phyloP scores from a whole-genome alignment of 495 filamentous ascomycete genomes.

The Aspergillus diversus region DNA sequence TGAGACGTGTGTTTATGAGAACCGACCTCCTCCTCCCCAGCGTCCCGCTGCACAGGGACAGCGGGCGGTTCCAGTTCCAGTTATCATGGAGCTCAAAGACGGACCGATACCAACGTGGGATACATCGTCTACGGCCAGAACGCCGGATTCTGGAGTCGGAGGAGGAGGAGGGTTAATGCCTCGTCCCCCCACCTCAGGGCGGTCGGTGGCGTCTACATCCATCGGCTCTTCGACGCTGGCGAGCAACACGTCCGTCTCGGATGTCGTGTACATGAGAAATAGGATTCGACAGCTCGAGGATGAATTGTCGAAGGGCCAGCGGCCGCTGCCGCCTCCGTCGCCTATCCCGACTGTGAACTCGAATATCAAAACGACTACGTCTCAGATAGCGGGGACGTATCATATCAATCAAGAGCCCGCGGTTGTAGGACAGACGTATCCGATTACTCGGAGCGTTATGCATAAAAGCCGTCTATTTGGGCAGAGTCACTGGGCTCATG shows the following conservation, averaged over 20 bases:
- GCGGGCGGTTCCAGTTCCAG: too few species aligned
- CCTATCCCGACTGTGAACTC: conserved; percentile 21
- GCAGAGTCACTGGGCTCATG: conserved; percentile 60
- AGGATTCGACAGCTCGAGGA: conserved; percentile 51
- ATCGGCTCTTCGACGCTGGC: conserved; percentile 34
- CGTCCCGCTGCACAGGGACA: too few species aligned
- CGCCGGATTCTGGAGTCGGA: neutral
- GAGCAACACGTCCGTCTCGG: conserved; percentile 33
- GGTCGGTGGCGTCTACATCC: conserved; percentile 23
- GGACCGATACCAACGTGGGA: neutral
- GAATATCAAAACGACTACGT: conserved; percentile 34
- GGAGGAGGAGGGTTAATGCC: conserved; percentile 10
- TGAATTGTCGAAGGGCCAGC: conserved; percentile 37
- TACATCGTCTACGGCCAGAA: neutral
- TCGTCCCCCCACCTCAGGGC: conserved; percentile 11
- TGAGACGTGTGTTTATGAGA: conserved; percentile 46
- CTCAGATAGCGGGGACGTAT: conserved; percentile 32
- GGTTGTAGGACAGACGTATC: conserved; percentile 19
- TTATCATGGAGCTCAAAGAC: too few species aligned
- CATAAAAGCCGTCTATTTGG: conserved; percentile 60
- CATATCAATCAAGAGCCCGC: conserved; percentile 33
- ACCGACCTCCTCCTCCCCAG: neutral
- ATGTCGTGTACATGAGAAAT: conserved; percentile 41
- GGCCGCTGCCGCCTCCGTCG: conserved; percentile 4
- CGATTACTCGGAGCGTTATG: conserved; percentile 42